Percentiles rank a stretch among this genome's conserved stretches.
phyloP scores from a whole-genome alignment of 176 grass and related monocot genomes.

The Hordeum vulgare region DNA sequence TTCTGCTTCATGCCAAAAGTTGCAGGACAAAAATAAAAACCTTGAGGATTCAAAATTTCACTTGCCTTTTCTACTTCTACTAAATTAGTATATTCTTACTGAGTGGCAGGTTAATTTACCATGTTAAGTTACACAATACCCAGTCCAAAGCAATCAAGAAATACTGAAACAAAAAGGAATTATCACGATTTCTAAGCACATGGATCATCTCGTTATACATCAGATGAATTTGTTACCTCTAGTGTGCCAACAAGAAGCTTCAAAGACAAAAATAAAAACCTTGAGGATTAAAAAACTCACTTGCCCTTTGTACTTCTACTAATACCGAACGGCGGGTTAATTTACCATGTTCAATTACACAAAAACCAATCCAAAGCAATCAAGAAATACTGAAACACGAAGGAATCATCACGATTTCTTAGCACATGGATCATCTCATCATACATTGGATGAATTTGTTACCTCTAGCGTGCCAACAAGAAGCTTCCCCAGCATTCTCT shows the following conservation, averaged over 20 bases:
- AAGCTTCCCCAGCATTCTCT: constrained; percentile 92
- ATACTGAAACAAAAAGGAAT: not conserved
- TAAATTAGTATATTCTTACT: not conserved
- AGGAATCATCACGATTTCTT: not conserved
- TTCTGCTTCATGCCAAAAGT: not conserved
- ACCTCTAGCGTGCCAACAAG: constrained; percentile 93
- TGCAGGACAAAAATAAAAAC: not conserved
- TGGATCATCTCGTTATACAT: not conserved
- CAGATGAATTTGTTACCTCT: constrained; percentile 45
- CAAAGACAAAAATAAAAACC: not conserved
- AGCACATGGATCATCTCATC: not conserved
- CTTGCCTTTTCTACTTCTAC: not conserved
- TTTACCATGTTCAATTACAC: not conserved
- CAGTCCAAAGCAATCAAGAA: not conserved
- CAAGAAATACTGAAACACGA: not conserved
- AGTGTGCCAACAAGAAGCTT: constrained; percentile 76
- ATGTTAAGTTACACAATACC: not conserved
- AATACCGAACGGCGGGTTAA: not conserved
- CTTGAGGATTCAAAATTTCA: not conserved
- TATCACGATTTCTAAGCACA: not conserved
- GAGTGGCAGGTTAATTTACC: not conserved
- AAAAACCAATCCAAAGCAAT: not conserved
- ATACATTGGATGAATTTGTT: not conserved
- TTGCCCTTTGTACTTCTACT: not conserved
- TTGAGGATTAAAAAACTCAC: not conserved